phyloP scores from a whole-genome alignment of 257 asterid species.

The Cynanchum wilfordii region DNA sequence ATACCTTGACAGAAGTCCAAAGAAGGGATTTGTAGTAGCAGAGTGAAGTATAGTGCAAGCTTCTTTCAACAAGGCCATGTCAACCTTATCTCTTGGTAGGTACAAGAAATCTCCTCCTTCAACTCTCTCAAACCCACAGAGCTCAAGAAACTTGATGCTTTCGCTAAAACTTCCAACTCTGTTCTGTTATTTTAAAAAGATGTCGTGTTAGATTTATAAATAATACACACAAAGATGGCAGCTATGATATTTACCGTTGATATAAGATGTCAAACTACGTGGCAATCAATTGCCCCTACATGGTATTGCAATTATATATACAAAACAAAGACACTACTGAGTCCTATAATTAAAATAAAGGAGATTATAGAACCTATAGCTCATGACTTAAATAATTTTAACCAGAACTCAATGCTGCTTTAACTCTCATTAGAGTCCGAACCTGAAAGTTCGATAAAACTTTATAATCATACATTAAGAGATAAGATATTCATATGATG shows the following conservation, averaged over 20 bases:
- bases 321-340: neutral
- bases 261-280: neutral
- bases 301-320: neutral
- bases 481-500: neutral
- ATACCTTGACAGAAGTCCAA: conserved; percentile 50
- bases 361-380: neutral
- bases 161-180: conserved; percentile 56
- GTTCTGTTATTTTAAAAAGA: conserved; percentile 36
- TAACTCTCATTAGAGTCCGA: neutral
- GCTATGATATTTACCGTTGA: neutral
- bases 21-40: conserved; percentile 66
- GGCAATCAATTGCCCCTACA: neutral
- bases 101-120: conserved; percentile 42
- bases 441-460: neutral
- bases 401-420: neutral
- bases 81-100: conserved; percentile 44
- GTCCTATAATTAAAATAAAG: neutral
- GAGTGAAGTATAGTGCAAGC: conserved; percentile 47
- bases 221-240: neutral
- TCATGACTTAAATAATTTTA: neutral
- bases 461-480: neutral
- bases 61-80: conserved; percentile 28
- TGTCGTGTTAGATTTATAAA: neutral
- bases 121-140: conserved; percentile 62
- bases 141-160: conserved; percentile 59